A percentile compares a stretch with the other conserved stretches of the same genome.
Conservation (phyloP, 495 filamentous ascomycete genomes). For the Hypoxylon lenormandii region DNA sequence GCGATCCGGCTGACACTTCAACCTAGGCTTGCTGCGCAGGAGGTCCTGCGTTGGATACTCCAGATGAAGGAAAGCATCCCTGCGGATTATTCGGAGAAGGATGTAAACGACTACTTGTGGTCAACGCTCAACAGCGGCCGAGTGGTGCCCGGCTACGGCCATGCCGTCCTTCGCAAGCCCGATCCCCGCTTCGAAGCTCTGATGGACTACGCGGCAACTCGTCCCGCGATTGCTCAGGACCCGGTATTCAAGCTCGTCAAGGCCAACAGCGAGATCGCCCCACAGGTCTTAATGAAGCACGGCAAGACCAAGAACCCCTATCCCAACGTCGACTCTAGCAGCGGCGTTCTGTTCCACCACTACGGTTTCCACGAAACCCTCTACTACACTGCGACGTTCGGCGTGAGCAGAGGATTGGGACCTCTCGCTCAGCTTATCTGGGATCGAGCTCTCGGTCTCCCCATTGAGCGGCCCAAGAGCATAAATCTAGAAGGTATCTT, state of each 20-base stretch:
- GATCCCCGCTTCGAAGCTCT: conserved; percentile 95
- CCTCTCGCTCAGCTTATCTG: conserved; percentile 94
- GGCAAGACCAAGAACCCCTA: conserved; percentile 99
- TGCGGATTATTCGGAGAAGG: conserved; percentile 76
- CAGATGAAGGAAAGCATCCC: conserved; percentile 93
- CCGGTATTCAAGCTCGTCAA: conserved; percentile 94
- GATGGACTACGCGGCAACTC: conserved; percentile 90
- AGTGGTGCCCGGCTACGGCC: conserved; percentile 96
- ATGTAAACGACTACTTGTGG: conserved; percentile 92
- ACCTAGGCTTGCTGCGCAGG: conserved; percentile 84
- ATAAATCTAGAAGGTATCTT: conserved; percentile 88
- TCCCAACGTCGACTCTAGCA: conserved; percentile 92
- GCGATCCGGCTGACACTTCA: conserved; percentile 27
- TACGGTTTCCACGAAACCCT: conserved; percentile 96
- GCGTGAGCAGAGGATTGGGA: conserved; percentile 89
- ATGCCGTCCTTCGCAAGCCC: conserved; percentile 95
- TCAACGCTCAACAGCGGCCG: conserved; percentile 89
- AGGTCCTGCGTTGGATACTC: conserved; percentile 94
- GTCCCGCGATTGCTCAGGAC: conserved; percentile 84
- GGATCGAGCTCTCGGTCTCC: conserved; percentile 92
- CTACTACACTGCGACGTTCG: conserved; percentile 98
- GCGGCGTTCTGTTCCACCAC: conserved; percentile 94
- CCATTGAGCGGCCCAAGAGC: conserved; percentile 98
- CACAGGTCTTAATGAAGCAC: conserved; percentile 87
- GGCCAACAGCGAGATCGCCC: conserved; percentile 81